Evolutionary conservation across 2,329 filamentous ascomycete species (phyloP), one percentile per base, ranked within the genome.

Genomic region (Cladosporium sp.): DNA sequence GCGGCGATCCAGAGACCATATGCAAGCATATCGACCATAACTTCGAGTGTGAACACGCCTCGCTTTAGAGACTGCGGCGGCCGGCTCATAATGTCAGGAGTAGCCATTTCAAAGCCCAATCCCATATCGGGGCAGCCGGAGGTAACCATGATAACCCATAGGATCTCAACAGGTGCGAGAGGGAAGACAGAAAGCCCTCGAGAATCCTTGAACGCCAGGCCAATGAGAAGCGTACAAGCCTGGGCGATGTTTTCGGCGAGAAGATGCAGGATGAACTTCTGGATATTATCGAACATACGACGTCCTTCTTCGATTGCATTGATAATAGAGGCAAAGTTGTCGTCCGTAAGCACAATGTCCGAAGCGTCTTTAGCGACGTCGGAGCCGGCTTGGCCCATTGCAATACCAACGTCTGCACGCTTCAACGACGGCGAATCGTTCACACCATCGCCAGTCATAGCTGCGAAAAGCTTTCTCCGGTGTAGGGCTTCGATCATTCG

Each of bases 61-160:
- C 82, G 75, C 55, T 82, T 80, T 8, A 89, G 77, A 77, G 89
- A 85, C 69, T 94, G 91, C 0, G 93, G 93, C 8, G 91, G 91
- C 59, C 92, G 89, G 68, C 85, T 81, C 86, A 96, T 92, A 67
- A 96, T 89, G 73, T 94, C 90, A 1, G 86, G 84, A 0, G 89
- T 86, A 0, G 91, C 91, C 49, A 84, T 80, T 78, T 96, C 92
- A 70, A 92, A 89, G 21, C 92, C 92, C 0, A 97, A 86, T 50
- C 92, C 93, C 81, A 97, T 95, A 66, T 93, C 93, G 1, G 92
- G 92, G 77, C 95, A 87, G 4, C 89, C 91, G 37, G 91, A 94
- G 0, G 93, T 97, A 64, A 95, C 86, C 90, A 96, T 94, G 78
- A 96, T 96, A 77, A 97, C 77, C 91, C 91, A 95, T 66, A 95